Evolutionary conservation across 257 asterid genomes (phyloP).

Genomic region (Solanum sejunctum): DNA sequence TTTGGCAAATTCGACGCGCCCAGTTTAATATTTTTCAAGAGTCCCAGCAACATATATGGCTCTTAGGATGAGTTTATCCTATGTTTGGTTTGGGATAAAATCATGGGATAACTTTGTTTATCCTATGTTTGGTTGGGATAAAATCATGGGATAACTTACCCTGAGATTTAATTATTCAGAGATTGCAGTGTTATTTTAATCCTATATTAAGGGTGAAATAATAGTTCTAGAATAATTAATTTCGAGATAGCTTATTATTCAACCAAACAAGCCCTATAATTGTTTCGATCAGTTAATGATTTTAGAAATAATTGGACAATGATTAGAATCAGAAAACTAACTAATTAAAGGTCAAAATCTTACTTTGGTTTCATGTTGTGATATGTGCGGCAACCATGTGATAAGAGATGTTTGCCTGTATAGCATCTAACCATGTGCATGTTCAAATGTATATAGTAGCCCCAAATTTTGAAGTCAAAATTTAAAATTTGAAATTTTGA

Average conservation of each 20-base stretch:
- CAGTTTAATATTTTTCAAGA: too few species aligned
- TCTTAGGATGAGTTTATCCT: too few species aligned
- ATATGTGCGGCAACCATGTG: constrained; percentile 38
- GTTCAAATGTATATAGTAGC: background rate
- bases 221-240: too few species aligned
- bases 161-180: background rate
- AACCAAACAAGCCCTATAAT: background rate
- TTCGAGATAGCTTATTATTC: background rate
- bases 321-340: background rate
- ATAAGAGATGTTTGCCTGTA: constrained; percentile 6
- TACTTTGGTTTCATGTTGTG: constrained; percentile 19
- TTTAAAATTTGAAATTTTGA: too few species aligned
- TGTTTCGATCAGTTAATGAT: background rate
- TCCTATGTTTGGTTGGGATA: too few species aligned
- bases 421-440: background rate
- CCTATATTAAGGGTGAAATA: too few species aligned
- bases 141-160: too few species aligned
- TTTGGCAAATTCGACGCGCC: too few species aligned
- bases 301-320: background rate
- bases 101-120: background rate
- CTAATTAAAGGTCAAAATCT: constrained; percentile 9
- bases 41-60: too few species aligned
- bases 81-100: too few species aligned
- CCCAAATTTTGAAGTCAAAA: too few species aligned
- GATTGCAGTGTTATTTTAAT: too few species aligned